A percentile compares a stretch with the other conserved stretches of the same genome.
These are phyloP conservation scores for sorghum (Sorghum bicolor) DNA, from an alignment of 176 grass and related monocot genomes.

Conservation along the genomic window DNA sequence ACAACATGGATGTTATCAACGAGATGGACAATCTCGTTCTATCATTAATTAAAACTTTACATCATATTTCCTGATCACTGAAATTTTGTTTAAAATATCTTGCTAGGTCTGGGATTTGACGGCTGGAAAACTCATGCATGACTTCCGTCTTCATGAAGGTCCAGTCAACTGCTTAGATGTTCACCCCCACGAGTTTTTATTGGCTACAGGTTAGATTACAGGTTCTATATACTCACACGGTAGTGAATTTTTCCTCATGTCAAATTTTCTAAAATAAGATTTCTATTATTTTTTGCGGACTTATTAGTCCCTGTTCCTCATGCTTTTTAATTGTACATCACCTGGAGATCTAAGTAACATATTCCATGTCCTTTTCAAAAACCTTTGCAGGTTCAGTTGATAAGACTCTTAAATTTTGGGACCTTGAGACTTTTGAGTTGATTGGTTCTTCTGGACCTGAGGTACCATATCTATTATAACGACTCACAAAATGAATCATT, in stretches of 20 bases:
- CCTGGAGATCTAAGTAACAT: constrained; percentile 21
- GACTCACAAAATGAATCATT: constrained; percentile 6
- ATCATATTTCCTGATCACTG: constrained; percentile 17
- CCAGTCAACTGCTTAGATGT: constrained; percentile 90
- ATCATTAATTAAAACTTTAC: constrained; percentile 7
- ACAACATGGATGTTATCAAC: background rate
- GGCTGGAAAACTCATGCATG: constrained; percentile 80
- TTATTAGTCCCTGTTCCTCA: background rate
- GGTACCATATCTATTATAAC: constrained; percentile 47
- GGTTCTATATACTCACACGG: background rate
- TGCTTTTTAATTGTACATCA: constrained; percentile 14
- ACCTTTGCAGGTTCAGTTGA: constrained; percentile 67
- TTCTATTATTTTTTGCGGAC: background rate
- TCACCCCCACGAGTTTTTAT: constrained; percentile 78
- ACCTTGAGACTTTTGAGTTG: constrained; percentile 94
- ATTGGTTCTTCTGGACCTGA: constrained; percentile 85
- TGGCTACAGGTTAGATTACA: constrained; percentile 74
- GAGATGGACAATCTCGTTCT: constrained; percentile 9
- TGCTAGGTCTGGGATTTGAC: constrained; percentile 94
- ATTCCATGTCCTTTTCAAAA: constrained; percentile 35
- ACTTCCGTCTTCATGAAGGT: constrained; percentile 78
- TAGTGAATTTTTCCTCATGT: background rate
- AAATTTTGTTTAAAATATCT: constrained; percentile 23
- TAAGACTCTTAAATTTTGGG: constrained; percentile 94
- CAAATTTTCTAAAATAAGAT: background rate